Base-by-base conservation (phyloP, 305 asterid species). In the Fraxinus velutina region DNA sequence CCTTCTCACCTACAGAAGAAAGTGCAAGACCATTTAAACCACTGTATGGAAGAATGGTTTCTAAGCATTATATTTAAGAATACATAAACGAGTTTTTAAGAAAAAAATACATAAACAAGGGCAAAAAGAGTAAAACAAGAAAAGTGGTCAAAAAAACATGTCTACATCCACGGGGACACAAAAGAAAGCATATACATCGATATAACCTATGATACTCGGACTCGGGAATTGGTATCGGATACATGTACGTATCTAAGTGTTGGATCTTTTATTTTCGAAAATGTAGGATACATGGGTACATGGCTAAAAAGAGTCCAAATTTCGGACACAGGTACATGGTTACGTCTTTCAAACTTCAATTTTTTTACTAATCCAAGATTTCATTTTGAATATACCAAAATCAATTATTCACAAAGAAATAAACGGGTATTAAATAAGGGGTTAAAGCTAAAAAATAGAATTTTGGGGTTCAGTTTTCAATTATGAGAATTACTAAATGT, bases 1-100 rank as follows among this genome's bases (percentile, higher is more conserved):
- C 98, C 83, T 92, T 94, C 91, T 96, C 98, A 85, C 99, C 98
- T 96, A 83, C 86, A 89, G 83, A 80, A 55, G 33, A 79, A 81
- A 83, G 83, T 34, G 80, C 44, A 82, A 77, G 71, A 57, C 33
- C 64, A 73, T 33, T 64, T 75, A 72, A 72, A 78, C 24, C 83
- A 84, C n/a, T n/a, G n/a, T n/a, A n/a, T n/a, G n/a, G n/a, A 66
- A 70, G 22, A 50, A 50, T 50, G 62, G 62, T 50, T 50, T 21
- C 24, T 72, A 13, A 15, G 17, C 33, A 73, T 62, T 47, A 37
- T 64, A 24, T 64, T 24, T 8, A 76, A 75, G 32, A 80, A 71
- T 36, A 44, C 78, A 79, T 24, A 79, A 82, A 55, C 37, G 32
- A 47, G 57, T 0, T 47, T 0, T 47, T 47, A 5, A 3, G 6